Base-by-base conservation (phyloP, 345 rosid species). In the Brassica cretica region DNA sequence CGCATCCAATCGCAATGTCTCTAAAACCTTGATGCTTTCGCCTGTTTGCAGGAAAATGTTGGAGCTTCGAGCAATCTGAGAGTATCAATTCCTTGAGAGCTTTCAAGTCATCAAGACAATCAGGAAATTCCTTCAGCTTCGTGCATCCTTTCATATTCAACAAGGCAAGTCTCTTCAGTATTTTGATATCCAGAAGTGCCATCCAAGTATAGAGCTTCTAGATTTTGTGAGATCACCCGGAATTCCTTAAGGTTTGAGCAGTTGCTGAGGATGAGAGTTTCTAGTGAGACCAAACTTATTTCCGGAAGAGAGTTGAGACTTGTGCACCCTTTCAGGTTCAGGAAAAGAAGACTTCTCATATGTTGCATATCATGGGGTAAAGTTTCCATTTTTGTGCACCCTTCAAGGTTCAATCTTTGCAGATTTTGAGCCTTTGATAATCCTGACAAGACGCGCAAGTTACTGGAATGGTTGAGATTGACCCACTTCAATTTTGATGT, bases 221-320 rank as follows among this genome's bases (percentile, higher is more conserved):
- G 39, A 64, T 49, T 73, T 0, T 72, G 2, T 5, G 71, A 35
- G 18, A 76, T 59, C 44, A 64, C 35, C 3, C 61, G 73, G 64
- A 83, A 78, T 0, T 18, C 49, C 33, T n/a, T 35, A 15, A 83
- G 32, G 8, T 30, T 73, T 19, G 27, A 46, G 79, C 86, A 85
- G 5, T 51, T 33, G 18, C 19, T 81, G 32, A 56, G 80, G 76
- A 29, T 37, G 64, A 67, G 74, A 56, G 63, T 61, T 46, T 59
- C 69, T 16, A 70, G 39, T 1, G 30, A 72, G 1, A 12, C 12
- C 68, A 59, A 65, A 5, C 5, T 1, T 10, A 59, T 62, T 10
- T 37, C 44, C 12, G 72, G 68, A 64, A 78, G 24, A 37, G 46
- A 51, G 19, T 39, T 41, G 7, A 72, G 81, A 0, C 41, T 25